Base-by-base conservation (phyloP, 345 rosid species). In the Ceriops decandra region DNA sequence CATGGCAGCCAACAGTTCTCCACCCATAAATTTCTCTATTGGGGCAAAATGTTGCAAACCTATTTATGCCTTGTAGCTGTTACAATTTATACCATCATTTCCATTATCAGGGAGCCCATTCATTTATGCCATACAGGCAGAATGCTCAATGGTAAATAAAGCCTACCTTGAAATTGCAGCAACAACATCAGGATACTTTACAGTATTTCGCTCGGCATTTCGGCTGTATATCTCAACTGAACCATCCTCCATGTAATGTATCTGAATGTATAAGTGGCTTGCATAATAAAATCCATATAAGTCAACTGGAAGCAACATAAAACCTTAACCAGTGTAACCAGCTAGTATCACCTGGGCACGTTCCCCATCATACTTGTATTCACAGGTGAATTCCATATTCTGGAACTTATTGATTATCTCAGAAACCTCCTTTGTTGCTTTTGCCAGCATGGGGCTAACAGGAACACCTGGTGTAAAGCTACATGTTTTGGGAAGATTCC, bases 321-420 rank as follows among this genome's bases (percentile, higher is more conserved):
- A 69, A 68, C 68, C 30, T 20, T 19, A 70, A 69, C 57, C 22
- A 57, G 51, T 52, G 20, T 24, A 30, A 21, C 20, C 59, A 53
- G 57, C 52, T 66, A 64, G 70, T 3, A 69, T 77, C 77, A 90
- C 99, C 93, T 95, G 99, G 63, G 99, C 99, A 72, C 98, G 92
- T 69, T 90, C 99, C 66, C 99, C 98, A 74, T 95, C 99, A 66
- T 95, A 91, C 70, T 95, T 95, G 84, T 91, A 95, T 68, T 95
- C 98, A 71, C 93, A 91, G 27, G 96, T 79, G 70, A 81, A 95
- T 63, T 83, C 88, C 51, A 64, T 87, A 81, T 87, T 84, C 81
- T 90, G 95, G 79, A 95, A 95, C 81, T 90, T 95, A 67, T 87
- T 77, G 62, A 87, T 70, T 72, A 95, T 91, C 81, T 91, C 98